Conservation (phyloP, 2,329 filamentous ascomycete genomes). For the Ophiosphaerella herpotricha region DNA sequence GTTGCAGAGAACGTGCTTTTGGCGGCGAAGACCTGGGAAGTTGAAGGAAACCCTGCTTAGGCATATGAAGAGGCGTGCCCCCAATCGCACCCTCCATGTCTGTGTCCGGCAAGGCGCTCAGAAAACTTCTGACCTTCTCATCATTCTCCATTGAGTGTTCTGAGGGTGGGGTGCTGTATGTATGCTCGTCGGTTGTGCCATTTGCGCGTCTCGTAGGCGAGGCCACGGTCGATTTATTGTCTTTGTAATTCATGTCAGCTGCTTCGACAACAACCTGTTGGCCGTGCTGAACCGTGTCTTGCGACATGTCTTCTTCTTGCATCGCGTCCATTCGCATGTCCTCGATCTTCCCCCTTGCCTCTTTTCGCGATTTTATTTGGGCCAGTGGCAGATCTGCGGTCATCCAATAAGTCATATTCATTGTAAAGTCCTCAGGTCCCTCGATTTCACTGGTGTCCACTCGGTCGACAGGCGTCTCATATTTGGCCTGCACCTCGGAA, state of each 20-base stretch:
- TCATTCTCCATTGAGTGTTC: conserved; percentile 45
- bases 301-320: conserved; percentile 11
- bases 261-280: conserved; percentile 25
- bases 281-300: conserved; percentile 24
- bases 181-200: conserved; percentile 25
- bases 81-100: conserved; percentile 34
- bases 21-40: conserved; percentile 29
- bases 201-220: conserved; percentile 33
- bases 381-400: conserved; percentile 37
- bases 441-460: conserved; percentile 48
- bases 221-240: conserved; percentile 5
- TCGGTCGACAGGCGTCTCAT: conserved; percentile 39
- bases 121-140: conserved; percentile 45
- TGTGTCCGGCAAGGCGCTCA: conserved; percentile 44
- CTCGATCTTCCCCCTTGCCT: conserved; percentile 22
- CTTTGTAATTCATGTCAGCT: conserved; percentile 5
- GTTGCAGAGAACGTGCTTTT: conserved; percentile 39
- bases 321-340: conserved; percentile 24
- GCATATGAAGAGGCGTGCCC: conserved; percentile 31
- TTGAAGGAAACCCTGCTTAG: conserved; percentile 33
- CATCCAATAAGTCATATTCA: conserved; percentile 52
- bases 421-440: conserved; percentile 49
- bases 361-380: conserved; percentile 40
- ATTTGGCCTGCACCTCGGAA: conserved; percentile 33
- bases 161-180: conserved; percentile 27